Evolutionary conservation across 1,284 basidiomycete genomes (phyloP).

Genomic region (Papiliotrema laurentii): DNA sequence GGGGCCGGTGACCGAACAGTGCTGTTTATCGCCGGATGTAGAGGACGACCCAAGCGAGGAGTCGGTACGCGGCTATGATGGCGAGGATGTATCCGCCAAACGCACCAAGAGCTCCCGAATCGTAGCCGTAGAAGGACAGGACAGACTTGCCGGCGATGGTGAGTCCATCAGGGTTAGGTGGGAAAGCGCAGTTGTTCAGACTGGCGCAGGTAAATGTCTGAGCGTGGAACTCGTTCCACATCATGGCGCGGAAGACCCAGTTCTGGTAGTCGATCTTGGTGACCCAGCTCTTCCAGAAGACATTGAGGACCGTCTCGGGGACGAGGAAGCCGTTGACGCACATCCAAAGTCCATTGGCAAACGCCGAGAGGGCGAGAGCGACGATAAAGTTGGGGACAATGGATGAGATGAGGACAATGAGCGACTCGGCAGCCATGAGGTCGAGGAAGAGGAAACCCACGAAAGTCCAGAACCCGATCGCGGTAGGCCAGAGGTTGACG

Average conservation of each 20-base stretch:
- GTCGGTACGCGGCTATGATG: constrained; percentile 41
- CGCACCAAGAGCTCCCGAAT: background rate
- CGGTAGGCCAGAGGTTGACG: constrained; percentile 12
- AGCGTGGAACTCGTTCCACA: constrained; percentile 33
- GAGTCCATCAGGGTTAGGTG: constrained; percentile 12
- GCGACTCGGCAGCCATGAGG: constrained; percentile 58
- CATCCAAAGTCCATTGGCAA: constrained; percentile 64
- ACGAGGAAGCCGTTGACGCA: constrained; percentile 34
- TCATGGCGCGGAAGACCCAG: constrained; percentile 38
- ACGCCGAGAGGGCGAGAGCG: constrained; percentile 56
- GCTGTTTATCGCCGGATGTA: no score
- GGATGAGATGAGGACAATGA: constrained; percentile 55
- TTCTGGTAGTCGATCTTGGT: constrained; percentile 50
- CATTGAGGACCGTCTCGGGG: constrained; percentile 2
- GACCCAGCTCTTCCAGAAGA: constrained; percentile 8
- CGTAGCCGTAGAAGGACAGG: constrained; percentile 7
- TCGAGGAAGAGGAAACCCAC: constrained; percentile 57
- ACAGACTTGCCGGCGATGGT: constrained; percentile 16
- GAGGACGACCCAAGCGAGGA: constrained; percentile 19
- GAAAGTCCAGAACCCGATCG: constrained; percentile 55
- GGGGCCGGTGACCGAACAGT: no score
- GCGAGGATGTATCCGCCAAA: constrained; percentile 42
- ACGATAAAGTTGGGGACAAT: constrained; percentile 60
- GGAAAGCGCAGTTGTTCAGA: background rate
- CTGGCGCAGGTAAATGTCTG: constrained; percentile 6